Base-by-base conservation (phyloP, 75 land plant species). In the Chamaecyparis obtusa region DNA sequence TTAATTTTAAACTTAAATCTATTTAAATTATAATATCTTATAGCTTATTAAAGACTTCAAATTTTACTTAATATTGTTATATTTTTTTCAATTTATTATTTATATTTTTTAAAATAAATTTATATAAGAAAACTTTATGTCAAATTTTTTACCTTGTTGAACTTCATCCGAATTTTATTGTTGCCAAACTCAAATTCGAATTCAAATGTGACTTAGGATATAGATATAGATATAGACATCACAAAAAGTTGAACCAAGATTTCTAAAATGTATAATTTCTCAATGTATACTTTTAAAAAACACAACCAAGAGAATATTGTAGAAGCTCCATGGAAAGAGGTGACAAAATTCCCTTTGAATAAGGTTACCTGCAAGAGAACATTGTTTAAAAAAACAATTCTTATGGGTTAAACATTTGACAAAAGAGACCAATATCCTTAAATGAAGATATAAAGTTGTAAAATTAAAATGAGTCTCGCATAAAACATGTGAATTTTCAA, bases 321-420 rank as follows among this genome's bases (percentile, higher is more conserved):
- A 81, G 43, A 77, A 55, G 85, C 37, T 85, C 89, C 83, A 90
- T 21, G 21, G 71, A 55, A 32, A 78, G 84, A 39, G 88, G 13
- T 83, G 88, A 74, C 57, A 36, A 33, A 84, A 88, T 69, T 43
- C 90, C 92, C 64, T 83, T 80, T 6, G 94, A 87, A 85, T 91
- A 88, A 71, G 94, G 92, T 87, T 93, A 92, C 94, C 94, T 93
- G 57, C 51, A 78, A 46, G 43, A 16, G 69, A 30, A 33, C 30
- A 36, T 54, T 36, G 72, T 4, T 67, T 86, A 17, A 24, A n/a
- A 83, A 44, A 36, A 10, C 33, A 51, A 35, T 30, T 19, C 33
- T 16, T 21, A 17, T 54, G 69, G 33, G 56, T 82, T 36, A 4
- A 27, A 48, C 24, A 35, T 39, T 57, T 9, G 35, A 36, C 48